These are phyloP conservation scores for Chenopodium berlandieri DNA, from an alignment of 148 eudicot species.

Conservation along the genomic window DNA sequence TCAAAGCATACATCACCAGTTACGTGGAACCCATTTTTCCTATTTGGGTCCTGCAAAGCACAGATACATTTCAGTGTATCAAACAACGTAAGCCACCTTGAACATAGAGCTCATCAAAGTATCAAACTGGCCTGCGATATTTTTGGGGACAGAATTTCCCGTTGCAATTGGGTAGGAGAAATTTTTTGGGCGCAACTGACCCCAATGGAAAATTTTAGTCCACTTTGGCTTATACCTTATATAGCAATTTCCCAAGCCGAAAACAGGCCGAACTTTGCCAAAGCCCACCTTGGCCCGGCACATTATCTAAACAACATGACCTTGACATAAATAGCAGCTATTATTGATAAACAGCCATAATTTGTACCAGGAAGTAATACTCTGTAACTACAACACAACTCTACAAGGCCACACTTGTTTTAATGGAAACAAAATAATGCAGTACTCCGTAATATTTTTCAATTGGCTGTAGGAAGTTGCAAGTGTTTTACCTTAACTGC, in stretches of 20 bases:
- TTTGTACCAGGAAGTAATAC: background rate
- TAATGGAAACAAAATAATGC: background rate
- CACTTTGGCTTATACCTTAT: background rate
- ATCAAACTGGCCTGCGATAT: background rate
- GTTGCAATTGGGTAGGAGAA: background rate
- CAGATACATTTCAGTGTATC: background rate
- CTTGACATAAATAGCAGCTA: background rate
- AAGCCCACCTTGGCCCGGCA: background rate
- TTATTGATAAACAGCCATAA: background rate
- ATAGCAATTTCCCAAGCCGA: background rate
- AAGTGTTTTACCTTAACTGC: conserved; percentile 40
- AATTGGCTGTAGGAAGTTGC: background rate
- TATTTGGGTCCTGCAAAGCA: conserved; percentile 35
- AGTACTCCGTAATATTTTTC: background rate
- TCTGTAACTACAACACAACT: background rate
- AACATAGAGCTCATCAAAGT: background rate
- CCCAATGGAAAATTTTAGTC: background rate
- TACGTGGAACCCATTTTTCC: conserved; percentile 34
- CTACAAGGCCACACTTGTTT: background rate
- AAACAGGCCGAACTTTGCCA: background rate
- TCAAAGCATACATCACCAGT: conserved; percentile 60
- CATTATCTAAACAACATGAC: background rate
- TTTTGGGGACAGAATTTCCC: background rate
- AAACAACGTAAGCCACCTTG: background rate
- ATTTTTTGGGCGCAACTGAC: background rate